Base-by-base conservation (phyloP, 148 eudicot genomes). In the Oxyria digyna region DNA sequence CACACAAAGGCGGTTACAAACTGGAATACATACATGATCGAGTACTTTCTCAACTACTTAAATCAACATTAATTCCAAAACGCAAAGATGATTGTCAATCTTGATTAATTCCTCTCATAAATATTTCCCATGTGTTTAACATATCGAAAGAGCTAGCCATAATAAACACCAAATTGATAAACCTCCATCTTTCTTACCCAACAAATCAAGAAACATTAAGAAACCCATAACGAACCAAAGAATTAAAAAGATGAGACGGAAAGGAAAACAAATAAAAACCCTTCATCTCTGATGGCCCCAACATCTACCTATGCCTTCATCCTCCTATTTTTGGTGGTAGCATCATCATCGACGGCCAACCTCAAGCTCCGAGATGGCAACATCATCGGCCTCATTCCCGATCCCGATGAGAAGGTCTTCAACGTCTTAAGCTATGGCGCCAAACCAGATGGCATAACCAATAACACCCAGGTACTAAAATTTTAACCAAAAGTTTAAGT, bases 361-460 rank as follows among this genome's bases (percentile, higher is more conserved):
- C 48, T 29, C 37, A 71, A 75, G 18, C 64, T 50, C 18, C 42
- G 15, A 15, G 83, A 74, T 14, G 84, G 84, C 14, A 74, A 74
- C 73, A 76, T 74, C 42, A 74, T 77, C 11, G 40, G 68, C 31
- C n/a, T 40, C 5, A 10, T 73, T 55, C 78, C 78, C 0, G 40
- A 41, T 10, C 76, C 74, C 13, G 78, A 12, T 54, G 87, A 76
- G 68, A 80, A 76, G 38, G 70, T 75, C 9, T 85, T 87, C 13
- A 88, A 79, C 41, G 74, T 88, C 2, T 9, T 72, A 65, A 40
- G 75, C 43, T 84, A 38, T 73, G 90, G 85, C 46, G 94, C 90
- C 29, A 52, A 42, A 29, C 70, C 85, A 9, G 84, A 74, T 32
- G 83, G 79, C 14, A 42, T 17, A 31, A 37, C 32, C 0, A 85